phyloP scores from a whole-genome alignment of 768 basidiomycete genomes.

The Guyanaporus albipodus region DNA sequence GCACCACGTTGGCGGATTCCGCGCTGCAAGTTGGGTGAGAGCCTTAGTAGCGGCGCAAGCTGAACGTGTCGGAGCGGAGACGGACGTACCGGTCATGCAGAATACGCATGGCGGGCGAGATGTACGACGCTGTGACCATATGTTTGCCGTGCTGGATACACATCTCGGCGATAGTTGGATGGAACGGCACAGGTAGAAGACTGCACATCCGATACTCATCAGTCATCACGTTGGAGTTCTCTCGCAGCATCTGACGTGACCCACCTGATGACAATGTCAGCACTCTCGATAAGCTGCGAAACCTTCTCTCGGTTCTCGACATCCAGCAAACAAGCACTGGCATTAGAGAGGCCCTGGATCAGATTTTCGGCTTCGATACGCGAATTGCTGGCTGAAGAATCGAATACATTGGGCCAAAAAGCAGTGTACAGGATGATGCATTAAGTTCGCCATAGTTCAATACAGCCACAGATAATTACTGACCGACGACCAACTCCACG shows the following conservation, averaged over 20 bases:
- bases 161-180: slow-evolving; percentile 62
- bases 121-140: slow-evolving; percentile 89
- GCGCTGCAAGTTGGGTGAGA: slow-evolving; percentile 50
- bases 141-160: slow-evolving; percentile 71
- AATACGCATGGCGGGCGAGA: slow-evolving; percentile 69
- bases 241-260: slow-evolving; percentile 12
- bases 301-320: slow-evolving; percentile 48
- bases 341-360: slow-evolving; percentile 42
- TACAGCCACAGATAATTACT: slow-evolving; percentile 28
- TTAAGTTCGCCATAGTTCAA: slow-evolving; percentile 14
- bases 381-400: slow-evolving; percentile 68
- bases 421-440: slow-evolving; percentile 9
- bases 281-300: slow-evolving; percentile 47
- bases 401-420: not conserved
- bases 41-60: not conserved
- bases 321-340: slow-evolving; percentile 56
- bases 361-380: slow-evolving; percentile 52
- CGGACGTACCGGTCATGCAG: slow-evolving; percentile 56
- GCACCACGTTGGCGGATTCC: slow-evolving; percentile 53
- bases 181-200: slow-evolving; percentile 74
- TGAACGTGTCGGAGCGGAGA: not conserved
- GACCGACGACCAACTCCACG: slow-evolving; percentile 74
- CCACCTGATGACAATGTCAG: slow-evolving; percentile 85
- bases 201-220: slow-evolving; percentile 39
- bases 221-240: not conserved